phyloP scores from a whole-genome alignment of 2,329 filamentous ascomycete species.

The Neofusicoccum sp. region DNA sequence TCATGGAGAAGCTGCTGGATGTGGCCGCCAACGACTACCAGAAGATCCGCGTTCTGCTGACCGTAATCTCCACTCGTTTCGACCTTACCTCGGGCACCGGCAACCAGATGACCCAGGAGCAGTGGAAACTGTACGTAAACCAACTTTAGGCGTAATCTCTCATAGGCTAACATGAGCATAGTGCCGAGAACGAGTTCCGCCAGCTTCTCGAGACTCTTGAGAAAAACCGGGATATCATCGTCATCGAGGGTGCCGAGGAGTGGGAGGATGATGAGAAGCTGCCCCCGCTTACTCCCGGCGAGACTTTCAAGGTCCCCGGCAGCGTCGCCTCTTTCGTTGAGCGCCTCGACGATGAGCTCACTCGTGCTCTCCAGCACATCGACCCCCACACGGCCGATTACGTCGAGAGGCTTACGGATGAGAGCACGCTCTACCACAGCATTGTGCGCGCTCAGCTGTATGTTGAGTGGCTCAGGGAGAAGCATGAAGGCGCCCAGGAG shows the following conservation, averaged over 20 bases:
- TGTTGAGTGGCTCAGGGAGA: conserved; percentile 77
- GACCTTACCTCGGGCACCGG: conserved; percentile 80
- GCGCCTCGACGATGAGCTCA: conserved; percentile 95
- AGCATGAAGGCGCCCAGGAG: conserved; percentile 78
- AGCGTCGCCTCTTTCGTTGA: conserved; percentile 94
- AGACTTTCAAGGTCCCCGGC: conserved; percentile 89
- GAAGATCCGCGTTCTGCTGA: conserved; percentile 86
- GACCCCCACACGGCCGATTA: conserved; percentile 99
- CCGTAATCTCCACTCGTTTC: conserved; percentile 90
- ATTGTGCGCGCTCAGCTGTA: conserved; percentile 89
- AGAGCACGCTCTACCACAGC: conserved; percentile 86
- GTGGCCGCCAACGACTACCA: conserved; percentile 92
- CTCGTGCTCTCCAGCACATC: conserved; percentile 93
- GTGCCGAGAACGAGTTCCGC: conserved; percentile 81
- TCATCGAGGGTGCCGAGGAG: conserved; percentile 91
- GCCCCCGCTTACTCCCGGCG: conserved; percentile 70
- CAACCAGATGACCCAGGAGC: conserved; percentile 88
- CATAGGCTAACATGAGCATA: conserved; percentile 24
- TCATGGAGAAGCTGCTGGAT: conserved; percentile 94
- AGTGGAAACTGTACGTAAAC: conserved; percentile 76
- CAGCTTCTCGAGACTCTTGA: conserved; percentile 79
- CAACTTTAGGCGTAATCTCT: background rate
- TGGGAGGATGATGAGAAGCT: conserved; percentile 99
- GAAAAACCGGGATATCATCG: conserved; percentile 75
- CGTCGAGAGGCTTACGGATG: conserved; percentile 90